These are phyloP conservation scores for Handroanthus guayacan DNA, from an alignment of 257 asterid species.

Conservation along the genomic window DNA sequence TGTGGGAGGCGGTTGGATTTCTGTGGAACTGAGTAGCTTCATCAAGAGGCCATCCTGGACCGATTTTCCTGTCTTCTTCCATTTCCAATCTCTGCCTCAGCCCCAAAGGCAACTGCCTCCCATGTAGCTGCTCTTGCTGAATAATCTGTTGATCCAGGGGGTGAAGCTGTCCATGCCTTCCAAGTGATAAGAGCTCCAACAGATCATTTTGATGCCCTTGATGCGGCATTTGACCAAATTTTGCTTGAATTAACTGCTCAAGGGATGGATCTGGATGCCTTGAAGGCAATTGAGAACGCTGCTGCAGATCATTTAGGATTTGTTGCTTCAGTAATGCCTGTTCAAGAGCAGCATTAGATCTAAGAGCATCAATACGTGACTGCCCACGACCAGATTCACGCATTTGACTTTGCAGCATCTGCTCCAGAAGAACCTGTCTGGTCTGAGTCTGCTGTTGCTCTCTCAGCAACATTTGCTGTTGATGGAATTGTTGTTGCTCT, in stretches of 20 bases:
- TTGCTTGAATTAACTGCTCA: slow-evolving; percentile 86
- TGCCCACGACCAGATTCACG: slow-evolving; percentile 75
- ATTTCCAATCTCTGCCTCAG: slow-evolving; percentile 83
- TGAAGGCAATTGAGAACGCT: slow-evolving; percentile 67
- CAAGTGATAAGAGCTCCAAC: slow-evolving; percentile 74
- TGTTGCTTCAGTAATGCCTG: slow-evolving; percentile 81
- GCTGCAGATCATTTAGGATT: slow-evolving; percentile 77
- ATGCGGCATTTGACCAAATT: slow-evolving; percentile 73
- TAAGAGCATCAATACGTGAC: slow-evolving; percentile 68
- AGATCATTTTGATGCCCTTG: slow-evolving; percentile 72
- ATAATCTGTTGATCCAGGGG: slow-evolving; percentile 80
- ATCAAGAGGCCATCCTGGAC: slow-evolving; percentile 74
- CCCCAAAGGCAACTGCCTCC: slow-evolving; percentile 80
- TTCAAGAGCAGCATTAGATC: slow-evolving; percentile 75
- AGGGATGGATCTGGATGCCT: slow-evolving; percentile 80
- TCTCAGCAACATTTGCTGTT: slow-evolving; percentile 79
- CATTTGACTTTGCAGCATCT: slow-evolving; percentile 77
- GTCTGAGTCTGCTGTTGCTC: slow-evolving; percentile 89
- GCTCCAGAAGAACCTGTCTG: slow-evolving; percentile 77
- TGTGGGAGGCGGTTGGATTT: slow-evolving; percentile 60
- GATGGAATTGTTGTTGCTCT: slow-evolving; percentile 76
- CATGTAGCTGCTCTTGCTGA: slow-evolving; percentile 85
- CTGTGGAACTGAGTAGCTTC: slow-evolving; percentile 77
- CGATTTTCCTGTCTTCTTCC: slow-evolving; percentile 80
- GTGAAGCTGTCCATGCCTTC: slow-evolving; percentile 82